Evolutionary conservation across 495 filamentous ascomycete genomes (phyloP).

Genomic region (Aspergillus carlsbadensis): DNA sequence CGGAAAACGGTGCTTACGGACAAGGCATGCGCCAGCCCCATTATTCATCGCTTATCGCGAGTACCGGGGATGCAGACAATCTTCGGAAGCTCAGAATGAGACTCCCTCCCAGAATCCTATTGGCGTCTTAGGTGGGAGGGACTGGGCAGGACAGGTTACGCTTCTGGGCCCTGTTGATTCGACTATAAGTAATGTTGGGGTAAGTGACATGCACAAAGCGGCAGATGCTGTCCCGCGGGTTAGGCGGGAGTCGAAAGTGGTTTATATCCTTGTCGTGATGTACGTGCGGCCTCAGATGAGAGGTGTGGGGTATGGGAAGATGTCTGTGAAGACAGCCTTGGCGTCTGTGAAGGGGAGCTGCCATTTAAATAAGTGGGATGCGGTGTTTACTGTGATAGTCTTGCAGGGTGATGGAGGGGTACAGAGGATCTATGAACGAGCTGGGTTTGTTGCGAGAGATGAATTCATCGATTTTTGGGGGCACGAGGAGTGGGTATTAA

Average conservation of each 20-base stretch:
- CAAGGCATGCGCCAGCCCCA: too few species aligned
- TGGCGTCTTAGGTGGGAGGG: too few species aligned
- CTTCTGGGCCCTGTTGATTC: not conserved
- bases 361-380: not conserved
- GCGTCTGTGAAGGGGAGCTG: not conserved
- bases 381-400: not conserved
- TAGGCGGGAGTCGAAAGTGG: not conserved
- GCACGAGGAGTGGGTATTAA: not conserved
- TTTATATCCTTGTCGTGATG: not conserved
- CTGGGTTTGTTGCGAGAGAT: not conserved
- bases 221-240: not conserved
- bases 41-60: too few species aligned
- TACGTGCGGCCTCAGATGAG: not conserved
- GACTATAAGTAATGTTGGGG: not conserved
- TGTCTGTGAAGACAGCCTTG: not conserved
- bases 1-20: too few species aligned
- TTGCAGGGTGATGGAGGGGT: not conserved
- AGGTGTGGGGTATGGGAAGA: not conserved
- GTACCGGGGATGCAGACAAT: too few species aligned
- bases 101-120: too few species aligned
- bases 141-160: not conserved
- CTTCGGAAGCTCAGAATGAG: too few species aligned
- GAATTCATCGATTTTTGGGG: not conserved
- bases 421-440: not conserved
- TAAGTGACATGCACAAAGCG: not conserved